Conservation (phyloP, 1,139 yeast genomes). For the Taphrina pruni region DNA sequence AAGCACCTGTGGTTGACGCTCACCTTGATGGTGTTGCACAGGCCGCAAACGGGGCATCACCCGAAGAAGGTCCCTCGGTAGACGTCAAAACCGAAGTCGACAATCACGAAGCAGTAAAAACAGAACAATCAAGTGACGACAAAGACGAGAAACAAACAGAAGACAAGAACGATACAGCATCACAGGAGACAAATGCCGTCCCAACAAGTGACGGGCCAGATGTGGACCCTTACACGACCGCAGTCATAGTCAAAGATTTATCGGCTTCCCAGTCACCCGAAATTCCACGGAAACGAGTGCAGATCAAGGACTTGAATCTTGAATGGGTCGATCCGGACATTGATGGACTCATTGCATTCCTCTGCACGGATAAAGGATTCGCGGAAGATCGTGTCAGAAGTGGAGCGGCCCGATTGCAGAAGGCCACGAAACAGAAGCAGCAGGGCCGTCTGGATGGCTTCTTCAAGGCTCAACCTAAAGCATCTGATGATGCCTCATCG, state of each 20-base stretch:
- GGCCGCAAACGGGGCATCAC: neutral
- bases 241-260: constrained; percentile 30
- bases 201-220: constrained; percentile 4
- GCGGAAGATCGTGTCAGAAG: constrained; percentile 87
- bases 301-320: constrained; percentile 62
- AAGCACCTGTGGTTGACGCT: neutral
- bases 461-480: constrained; percentile 71
- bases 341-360: constrained; percentile 72
- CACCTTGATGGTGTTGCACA: constrained; percentile 12
- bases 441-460: constrained; percentile 94
- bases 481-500: constrained; percentile 52
- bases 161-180: neutral
- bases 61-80: neutral
- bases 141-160: neutral
- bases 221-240: constrained; percentile 31
- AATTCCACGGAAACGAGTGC: constrained; percentile 47
- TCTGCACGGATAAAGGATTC: constrained; percentile 82
- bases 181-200: neutral
- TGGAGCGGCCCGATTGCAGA: constrained; percentile 84
- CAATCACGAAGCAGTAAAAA: neutral
- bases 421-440: constrained; percentile 81
- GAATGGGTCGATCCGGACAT: constrained; percentile 79
- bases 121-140: neutral
- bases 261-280: constrained; percentile 38
- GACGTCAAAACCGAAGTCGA: neutral